Conservation (phyloP, 176 grass and related monocot species). For the Musa itinerans region DNA sequence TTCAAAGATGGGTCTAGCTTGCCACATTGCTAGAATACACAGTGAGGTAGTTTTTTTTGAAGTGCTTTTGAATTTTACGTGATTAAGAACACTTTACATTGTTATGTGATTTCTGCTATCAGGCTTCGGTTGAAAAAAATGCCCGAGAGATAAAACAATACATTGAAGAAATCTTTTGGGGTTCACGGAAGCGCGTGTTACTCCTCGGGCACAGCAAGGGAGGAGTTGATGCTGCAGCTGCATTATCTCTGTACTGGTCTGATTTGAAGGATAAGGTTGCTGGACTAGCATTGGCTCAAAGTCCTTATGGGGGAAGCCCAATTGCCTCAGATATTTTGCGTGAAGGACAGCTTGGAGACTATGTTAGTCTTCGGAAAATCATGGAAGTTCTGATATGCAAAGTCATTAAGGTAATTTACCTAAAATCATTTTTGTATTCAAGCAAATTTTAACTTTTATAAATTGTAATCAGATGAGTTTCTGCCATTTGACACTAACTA, state of each 20-base stretch:
- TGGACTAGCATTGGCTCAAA: slow-evolving; percentile 78
- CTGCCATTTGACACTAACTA: background rate
- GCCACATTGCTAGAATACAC: slow-evolving; percentile 89
- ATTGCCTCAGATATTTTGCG: slow-evolving; percentile 85
- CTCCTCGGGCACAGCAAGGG: slow-evolving; percentile 94
- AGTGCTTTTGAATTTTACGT: slow-evolving; percentile 2
- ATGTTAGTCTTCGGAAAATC: slow-evolving; percentile 69
- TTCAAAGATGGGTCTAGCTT: slow-evolving; percentile 83
- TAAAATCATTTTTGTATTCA: slow-evolving; percentile 10
- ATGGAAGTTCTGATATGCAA: slow-evolving; percentile 82
- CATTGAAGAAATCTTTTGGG: slow-evolving; percentile 92
- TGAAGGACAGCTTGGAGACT: slow-evolving; percentile 87
- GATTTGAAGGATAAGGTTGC: slow-evolving; percentile 85
- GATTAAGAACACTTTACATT: background rate
- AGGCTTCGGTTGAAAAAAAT: slow-evolving; percentile 82
- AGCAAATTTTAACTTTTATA: background rate
- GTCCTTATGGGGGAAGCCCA: slow-evolving; percentile 81
- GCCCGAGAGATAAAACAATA: slow-evolving; percentile 81
- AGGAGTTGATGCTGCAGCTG: slow-evolving; percentile 77
- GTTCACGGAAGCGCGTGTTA: slow-evolving; percentile 67
- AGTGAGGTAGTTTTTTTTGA: slow-evolving; percentile 58
- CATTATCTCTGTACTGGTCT: slow-evolving; percentile 73
- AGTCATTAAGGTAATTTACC: slow-evolving; percentile 63
- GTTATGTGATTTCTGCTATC: slow-evolving; percentile 5
- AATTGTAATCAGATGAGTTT: background rate